Percentiles rank a stretch among this genome's conserved stretches.
phyloP scores from a whole-genome alignment of 2,329 filamentous ascomycete genomes.

The Claviceps maximensis region DNA sequence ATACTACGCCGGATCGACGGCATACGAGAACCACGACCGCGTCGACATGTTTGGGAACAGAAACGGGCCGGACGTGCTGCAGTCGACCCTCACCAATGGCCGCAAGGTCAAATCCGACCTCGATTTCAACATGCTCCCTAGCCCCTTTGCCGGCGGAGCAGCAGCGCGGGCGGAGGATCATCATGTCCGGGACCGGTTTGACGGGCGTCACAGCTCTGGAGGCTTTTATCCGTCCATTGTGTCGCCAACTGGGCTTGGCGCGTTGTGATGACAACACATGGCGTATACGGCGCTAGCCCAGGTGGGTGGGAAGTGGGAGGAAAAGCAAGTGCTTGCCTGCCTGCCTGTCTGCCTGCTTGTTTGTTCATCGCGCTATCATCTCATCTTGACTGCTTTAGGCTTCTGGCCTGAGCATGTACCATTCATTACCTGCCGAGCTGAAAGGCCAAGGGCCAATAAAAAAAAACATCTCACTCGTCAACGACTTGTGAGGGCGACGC shows the following conservation, averaged over 20 bases:
- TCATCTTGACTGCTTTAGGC: background rate
- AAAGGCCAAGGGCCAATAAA: background rate
- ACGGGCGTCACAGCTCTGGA: constrained; percentile 36
- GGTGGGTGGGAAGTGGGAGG: too few species aligned
- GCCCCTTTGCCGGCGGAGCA: constrained; percentile 23
- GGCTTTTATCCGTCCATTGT: constrained; percentile 41
- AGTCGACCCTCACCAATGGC: constrained; percentile 13
- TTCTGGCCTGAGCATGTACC: background rate
- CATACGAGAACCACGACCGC: constrained; percentile 33
- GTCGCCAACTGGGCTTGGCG: constrained; percentile 27
- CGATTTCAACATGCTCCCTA: constrained; percentile 31
- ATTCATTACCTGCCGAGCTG: background rate
- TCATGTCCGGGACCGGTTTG: constrained; percentile 34
- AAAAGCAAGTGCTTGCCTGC: background rate
- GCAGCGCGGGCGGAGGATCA: constrained; percentile 19
- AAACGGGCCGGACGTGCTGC: constrained; percentile 20
- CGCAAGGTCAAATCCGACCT: constrained; percentile 38
- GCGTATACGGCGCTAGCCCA: background rate
- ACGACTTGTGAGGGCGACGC: background rate
- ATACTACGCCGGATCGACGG: constrained; percentile 39
- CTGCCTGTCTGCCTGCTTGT: too few species aligned
- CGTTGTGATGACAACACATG: constrained; percentile 26
- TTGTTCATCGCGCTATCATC: background rate
- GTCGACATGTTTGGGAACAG: constrained; percentile 37
- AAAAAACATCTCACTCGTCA: background rate